phyloP scores from a whole-genome alignment of 2,329 filamentous ascomycete species.

The Tolypocladium ovalisporum region DNA sequence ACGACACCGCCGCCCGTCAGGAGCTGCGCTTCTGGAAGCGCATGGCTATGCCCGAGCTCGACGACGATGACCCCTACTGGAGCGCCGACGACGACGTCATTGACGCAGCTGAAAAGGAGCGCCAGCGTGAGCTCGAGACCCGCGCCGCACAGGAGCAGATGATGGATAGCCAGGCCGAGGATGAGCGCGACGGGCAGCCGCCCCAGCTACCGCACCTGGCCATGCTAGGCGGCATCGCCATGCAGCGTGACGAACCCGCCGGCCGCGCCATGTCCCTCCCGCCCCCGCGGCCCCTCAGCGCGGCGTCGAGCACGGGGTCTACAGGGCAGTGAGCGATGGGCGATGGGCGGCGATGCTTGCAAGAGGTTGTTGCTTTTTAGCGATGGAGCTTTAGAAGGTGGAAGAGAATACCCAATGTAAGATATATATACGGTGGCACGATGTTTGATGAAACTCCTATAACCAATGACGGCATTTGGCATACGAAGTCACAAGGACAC shows the following conservation, averaged over 20 bases:
- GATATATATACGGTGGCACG: not conserved
- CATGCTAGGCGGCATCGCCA: constrained; percentile 25
- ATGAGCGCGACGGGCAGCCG: constrained; percentile 22
- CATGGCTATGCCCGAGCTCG: constrained; percentile 50
- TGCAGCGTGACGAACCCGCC: constrained; percentile 24
- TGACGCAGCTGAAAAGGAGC: constrained; percentile 48
- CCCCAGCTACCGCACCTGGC: constrained; percentile 9
- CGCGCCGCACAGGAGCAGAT: constrained; percentile 30
- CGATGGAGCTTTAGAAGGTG: not conserved
- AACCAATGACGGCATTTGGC: not conserved
- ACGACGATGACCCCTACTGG: constrained; percentile 50
- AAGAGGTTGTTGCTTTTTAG: not conserved
- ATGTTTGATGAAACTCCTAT: not conserved
- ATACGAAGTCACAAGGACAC: not conserved
- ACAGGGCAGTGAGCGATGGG: constrained; percentile 20
- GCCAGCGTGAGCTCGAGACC: constrained; percentile 38
- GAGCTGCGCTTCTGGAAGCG: constrained; percentile 57
- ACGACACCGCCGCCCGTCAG: constrained; percentile 41
- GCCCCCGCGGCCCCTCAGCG: constrained; percentile 25
- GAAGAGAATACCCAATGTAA: not conserved
- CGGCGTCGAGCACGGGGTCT: constrained; percentile 31
- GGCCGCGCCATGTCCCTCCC: constrained; percentile 15
- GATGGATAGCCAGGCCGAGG: constrained; percentile 18
- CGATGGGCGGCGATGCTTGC: not conserved
- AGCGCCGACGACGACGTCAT: constrained; percentile 56